Conservation (phyloP, 2,329 filamentous ascomycete species). For the Capronia epimyces region DNA sequence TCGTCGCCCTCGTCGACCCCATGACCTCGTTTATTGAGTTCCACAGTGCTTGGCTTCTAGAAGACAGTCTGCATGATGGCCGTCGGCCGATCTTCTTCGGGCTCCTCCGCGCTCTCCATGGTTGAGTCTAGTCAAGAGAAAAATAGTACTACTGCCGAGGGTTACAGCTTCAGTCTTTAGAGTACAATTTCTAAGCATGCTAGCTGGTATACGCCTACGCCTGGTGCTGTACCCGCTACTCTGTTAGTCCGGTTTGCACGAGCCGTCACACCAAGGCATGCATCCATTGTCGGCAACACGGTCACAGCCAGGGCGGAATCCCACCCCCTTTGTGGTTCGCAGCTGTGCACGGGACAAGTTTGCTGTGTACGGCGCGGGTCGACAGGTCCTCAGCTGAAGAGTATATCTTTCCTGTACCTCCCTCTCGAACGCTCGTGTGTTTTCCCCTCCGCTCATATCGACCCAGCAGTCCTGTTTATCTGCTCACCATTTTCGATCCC, state of each 20-base stretch:
- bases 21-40: neutral
- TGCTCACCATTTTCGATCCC: too few species aligned
- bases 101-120: too few species aligned
- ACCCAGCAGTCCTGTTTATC: neutral
- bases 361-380: neutral
- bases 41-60: neutral
- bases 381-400: neutral
- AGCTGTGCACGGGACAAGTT: neutral
- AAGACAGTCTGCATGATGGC: neutral
- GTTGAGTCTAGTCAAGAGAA: too few species aligned
- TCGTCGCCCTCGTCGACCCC: neutral
- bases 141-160: too few species aligned
- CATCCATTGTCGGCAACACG: neutral
- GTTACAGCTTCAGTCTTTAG: neutral
- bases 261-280: neutral
- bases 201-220: neutral
- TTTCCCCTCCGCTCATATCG: neutral
- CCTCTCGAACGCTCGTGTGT: neutral
- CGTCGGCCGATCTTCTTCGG: neutral
- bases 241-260: neutral
- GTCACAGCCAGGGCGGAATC: neutral
- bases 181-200: neutral
- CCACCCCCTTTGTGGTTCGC: neutral
- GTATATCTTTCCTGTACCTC: neutral
- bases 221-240: neutral